Percentiles rank a stretch among this genome's conserved stretches.
Conservation (phyloP, 768 basidiomycete species). For the Clavulina sp. region DNA sequence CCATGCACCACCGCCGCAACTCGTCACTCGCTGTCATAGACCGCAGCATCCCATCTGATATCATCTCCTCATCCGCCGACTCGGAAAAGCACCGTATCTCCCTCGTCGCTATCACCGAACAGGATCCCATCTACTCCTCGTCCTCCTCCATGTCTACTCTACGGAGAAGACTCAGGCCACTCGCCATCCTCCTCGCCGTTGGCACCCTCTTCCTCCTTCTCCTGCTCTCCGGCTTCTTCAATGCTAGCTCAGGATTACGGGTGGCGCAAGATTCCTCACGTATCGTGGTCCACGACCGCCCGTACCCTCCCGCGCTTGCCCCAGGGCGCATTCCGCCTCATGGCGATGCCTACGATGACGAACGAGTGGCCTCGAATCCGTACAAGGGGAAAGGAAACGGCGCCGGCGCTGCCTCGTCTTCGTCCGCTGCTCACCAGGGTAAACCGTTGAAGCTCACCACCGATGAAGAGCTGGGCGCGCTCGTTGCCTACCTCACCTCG, state of each 20-base stretch:
- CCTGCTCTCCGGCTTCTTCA: background rate
- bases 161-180: background rate
- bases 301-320: too few species aligned
- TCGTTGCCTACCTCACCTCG: constrained; percentile 55
- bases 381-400: too few species aligned
- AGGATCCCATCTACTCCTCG: background rate
- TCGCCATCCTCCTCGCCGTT: background rate
- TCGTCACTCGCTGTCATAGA: background rate
- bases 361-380: too few species aligned
- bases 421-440: too few species aligned
- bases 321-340: too few species aligned
- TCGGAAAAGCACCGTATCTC: background rate
- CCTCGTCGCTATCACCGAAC: background rate
- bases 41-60: background rate
- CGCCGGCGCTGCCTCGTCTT: too few species aligned
- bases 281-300: too few species aligned
- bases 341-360: too few species aligned
- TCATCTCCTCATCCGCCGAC: background rate
- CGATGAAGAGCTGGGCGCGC: constrained; percentile 52
- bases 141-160: background rate
- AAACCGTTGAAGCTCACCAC: constrained; percentile 33
- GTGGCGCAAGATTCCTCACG: too few species aligned
- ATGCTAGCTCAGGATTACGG: too few species aligned
- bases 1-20: background rate
- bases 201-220: background rate